Evolutionary conservation across 2,329 filamentous ascomycete species (phyloP).

Genomic region (Xylaria sp.): DNA sequence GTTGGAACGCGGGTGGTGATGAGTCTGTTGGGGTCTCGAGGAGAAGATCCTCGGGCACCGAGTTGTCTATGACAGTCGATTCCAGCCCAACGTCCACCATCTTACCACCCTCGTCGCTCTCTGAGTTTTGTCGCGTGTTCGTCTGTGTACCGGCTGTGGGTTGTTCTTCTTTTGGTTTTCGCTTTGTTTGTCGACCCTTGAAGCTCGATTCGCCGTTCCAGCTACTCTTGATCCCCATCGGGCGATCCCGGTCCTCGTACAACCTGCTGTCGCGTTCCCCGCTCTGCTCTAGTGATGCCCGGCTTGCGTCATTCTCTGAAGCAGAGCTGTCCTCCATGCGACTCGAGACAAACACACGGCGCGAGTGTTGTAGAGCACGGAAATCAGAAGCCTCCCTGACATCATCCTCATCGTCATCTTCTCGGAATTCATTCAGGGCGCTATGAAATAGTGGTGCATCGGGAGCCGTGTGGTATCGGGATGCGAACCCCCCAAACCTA

Average conservation of each 20-base stretch:
- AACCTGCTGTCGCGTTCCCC: slow-evolving; percentile 59
- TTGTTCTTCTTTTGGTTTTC: slow-evolving; percentile 56
- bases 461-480: slow-evolving; percentile 75
- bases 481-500: slow-evolving; percentile 86
- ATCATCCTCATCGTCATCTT: slow-evolving; percentile 93
- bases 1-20: slow-evolving; percentile 70
- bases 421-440: slow-evolving; percentile 86
- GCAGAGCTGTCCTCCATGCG: slow-evolving; percentile 87
- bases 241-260: slow-evolving; percentile 59
- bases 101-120: slow-evolving; percentile 63
- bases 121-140: slow-evolving; percentile 48
- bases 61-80: slow-evolving; percentile 68
- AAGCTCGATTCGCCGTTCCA: slow-evolving; percentile 68
- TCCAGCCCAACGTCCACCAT: slow-evolving; percentile 92
- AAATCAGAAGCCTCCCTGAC: slow-evolving; percentile 95
- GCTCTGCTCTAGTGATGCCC: slow-evolving; percentile 64
- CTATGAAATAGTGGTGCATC: slow-evolving; percentile 96
- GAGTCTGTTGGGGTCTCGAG: slow-evolving; percentile 63
- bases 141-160: slow-evolving; percentile 45
- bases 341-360: slow-evolving; percentile 86
- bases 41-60: slow-evolving; percentile 69
- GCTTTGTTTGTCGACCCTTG: slow-evolving; percentile 52
- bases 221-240: slow-evolving; percentile 69
- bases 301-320: slow-evolving; percentile 76
- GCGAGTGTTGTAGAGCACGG: slow-evolving; percentile 88